Percentiles rank a stretch among this genome's conserved stretches.
These are phyloP conservation scores for Pholiota molesta DNA, from an alignment of 768 basidiomycete species.

Conservation along the genomic window DNA sequence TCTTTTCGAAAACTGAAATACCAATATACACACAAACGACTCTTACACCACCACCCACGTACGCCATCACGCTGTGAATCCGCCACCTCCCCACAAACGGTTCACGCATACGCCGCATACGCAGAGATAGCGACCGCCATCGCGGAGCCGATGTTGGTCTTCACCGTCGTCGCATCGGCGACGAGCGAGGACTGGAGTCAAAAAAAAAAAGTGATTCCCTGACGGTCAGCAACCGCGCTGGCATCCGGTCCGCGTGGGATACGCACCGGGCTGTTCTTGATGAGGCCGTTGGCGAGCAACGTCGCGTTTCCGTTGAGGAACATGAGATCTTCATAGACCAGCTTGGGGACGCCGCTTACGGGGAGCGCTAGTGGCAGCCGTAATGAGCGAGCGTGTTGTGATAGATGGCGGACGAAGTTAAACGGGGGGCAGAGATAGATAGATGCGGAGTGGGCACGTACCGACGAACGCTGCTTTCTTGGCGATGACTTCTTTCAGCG, in stretches of 20 bases:
- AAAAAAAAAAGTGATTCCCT: no score
- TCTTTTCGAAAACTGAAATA: no score
- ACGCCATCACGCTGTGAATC: no score
- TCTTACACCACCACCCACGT: no score
- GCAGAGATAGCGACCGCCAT: not conserved
- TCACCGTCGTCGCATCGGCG: not conserved
- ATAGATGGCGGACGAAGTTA: no score
- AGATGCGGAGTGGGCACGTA: not conserved
- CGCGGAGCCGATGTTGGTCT: not conserved
- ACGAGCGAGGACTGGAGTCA: not conserved
- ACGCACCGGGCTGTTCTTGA: slow-evolving; percentile 29
- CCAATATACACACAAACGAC: no score
- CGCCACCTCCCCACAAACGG: no score
- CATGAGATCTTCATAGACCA: slow-evolving; percentile 31
- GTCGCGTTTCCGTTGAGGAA: slow-evolving; percentile 23
- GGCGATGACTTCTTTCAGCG: slow-evolving; percentile 22
- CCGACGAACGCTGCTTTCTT: slow-evolving; percentile 28
- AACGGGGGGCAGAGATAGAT: no score
- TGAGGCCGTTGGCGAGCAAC: slow-evolving; percentile 26
- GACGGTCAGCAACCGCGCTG: not conserved
- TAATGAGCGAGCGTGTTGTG: not conserved
- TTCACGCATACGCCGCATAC: not conserved
- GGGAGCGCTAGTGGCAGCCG: slow-evolving; percentile 25
- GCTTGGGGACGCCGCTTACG: slow-evolving; percentile 29
- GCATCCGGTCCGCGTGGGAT: no score